phyloP scores from a whole-genome alignment of 2,329 filamentous ascomycete genomes.

The Raffaelea ambrosiae region DNA sequence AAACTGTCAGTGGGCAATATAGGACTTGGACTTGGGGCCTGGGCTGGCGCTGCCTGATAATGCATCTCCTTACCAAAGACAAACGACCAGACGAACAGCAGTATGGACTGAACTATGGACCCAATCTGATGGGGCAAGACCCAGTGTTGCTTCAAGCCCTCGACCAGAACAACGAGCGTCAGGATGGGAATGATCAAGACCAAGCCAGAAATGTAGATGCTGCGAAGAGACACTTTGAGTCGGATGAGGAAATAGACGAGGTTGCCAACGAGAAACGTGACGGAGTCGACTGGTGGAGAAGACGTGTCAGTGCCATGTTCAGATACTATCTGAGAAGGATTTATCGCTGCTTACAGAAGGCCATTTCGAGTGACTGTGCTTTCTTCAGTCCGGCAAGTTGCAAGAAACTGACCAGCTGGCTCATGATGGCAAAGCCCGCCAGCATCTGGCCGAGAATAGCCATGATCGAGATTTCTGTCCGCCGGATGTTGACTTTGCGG shows the following conservation, averaged over 20 bases:
- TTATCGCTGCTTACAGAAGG: constrained; percentile 9
- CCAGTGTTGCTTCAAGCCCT: constrained; percentile 24
- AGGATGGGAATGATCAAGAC: constrained; percentile 23
- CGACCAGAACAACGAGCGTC: constrained; percentile 33
- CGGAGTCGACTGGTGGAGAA: constrained; percentile 9
- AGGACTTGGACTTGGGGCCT: too few relatives aligned
- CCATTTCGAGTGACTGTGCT: constrained; percentile 29
- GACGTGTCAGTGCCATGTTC: too few relatives aligned
- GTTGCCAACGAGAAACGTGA: constrained; percentile 27
- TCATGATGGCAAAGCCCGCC: constrained; percentile 27
- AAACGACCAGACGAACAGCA: constrained; percentile 34
- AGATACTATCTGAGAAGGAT: not conserved
- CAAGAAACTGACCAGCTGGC: constrained; percentile 19
- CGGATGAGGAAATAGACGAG: constrained; percentile 32
- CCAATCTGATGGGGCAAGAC: constrained; percentile 16
- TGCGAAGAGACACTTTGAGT: constrained; percentile 33
- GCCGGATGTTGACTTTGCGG: constrained; percentile 36
- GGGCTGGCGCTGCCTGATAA: too few relatives aligned
- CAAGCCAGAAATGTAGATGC: constrained; percentile 30
- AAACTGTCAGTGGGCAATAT: not conserved
- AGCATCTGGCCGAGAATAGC: constrained; percentile 20
- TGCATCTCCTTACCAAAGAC: constrained; percentile 9
- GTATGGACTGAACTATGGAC: constrained; percentile 30
- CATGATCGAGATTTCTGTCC: constrained; percentile 43
- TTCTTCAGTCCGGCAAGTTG: constrained; percentile 24